These are phyloP conservation scores for Saturnispora besseyi DNA, from an alignment of 805 yeast genomes.

Conservation along the genomic window DNA sequence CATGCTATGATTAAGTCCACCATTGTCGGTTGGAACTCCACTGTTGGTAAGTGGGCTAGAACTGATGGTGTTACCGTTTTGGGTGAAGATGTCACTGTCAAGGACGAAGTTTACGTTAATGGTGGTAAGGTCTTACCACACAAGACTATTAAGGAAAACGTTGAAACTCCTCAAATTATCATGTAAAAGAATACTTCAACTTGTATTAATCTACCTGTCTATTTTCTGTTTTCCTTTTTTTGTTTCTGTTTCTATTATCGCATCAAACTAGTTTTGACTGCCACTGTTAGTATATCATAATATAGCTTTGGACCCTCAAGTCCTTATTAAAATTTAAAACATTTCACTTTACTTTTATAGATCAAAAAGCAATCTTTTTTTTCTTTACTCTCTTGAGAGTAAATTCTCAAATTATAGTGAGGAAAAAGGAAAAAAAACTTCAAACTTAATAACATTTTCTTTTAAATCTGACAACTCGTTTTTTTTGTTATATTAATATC, in stretches of 20 bases:
- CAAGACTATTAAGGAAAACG: constrained; percentile 91
- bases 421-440: too few relatives aligned
- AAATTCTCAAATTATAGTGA: not conserved
- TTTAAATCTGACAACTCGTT: not conserved
- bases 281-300: not conserved
- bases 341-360: not conserved
- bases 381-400: not conserved
- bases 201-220: not conserved
- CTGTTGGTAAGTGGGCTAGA: constrained; percentile 98
- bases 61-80: constrained; percentile 94
- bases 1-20: constrained; percentile 98
- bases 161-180: constrained; percentile 96
- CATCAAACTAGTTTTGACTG: not conserved
- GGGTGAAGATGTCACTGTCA: constrained; percentile 98
- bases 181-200: constrained; percentile 46
- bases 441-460: not conserved
- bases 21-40: constrained; percentile 98
- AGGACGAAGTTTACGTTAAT: constrained; percentile 96
- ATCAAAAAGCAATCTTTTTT: not conserved
- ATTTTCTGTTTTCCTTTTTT: not conserved
- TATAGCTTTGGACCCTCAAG: not conserved
- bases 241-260: not conserved
- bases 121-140: constrained; percentile 99
- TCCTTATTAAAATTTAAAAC: too few relatives aligned
- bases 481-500: not conserved